Evolutionary conservation across 768 basidiomycete species (phyloP), one percentile per base, ranked within the genome.

Genomic region (Sporobolomyces roseus): DNA sequence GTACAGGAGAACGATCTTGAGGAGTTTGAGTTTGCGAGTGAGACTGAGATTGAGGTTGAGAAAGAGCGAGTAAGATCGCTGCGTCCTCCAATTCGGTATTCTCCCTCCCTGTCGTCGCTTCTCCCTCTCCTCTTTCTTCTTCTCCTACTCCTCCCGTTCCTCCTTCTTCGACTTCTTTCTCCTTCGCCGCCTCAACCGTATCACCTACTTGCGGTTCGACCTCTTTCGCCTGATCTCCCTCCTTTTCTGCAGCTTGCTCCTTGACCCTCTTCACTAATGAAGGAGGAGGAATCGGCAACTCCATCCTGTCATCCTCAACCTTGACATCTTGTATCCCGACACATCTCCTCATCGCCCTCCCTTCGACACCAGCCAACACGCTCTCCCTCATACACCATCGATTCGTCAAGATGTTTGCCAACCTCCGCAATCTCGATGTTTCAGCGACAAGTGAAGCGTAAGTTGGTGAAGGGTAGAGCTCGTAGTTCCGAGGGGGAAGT

Each of bases 21-120:
- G 38, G 38, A 41, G 38, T 9, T 9, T 9, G 38, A 41, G 38
- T 50, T 10, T 25, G 25, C 4, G 49, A 50, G 7, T 12, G 49
- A 50, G 17, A 27, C 5, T 4, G 54, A 36, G 54, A 36, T 38
- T 25, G 54, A 36, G 54, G 54, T 55, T 36, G 54, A 2, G 54
- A 55, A 23, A 55, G 54, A 5, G 54, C 38, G 30, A 55, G 21
- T 4, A 55, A n/a, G 54, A 55, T 55, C 35, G 33, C 54, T 5
- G 54, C 54, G 35, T 55, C 54, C 38, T 55, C 54, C 54, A 33
- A 55, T 25, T 14, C 54, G 21, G 54, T 25, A 14, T 4, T 32
- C 9, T 33, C 52, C 52, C 52, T 53, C 52, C 38, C 10, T 9
- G 38, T 17, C 9, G 38, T 41, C 38, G 38, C n/a, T n/a, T n/a